Percentiles rank a stretch among this genome's conserved stretches.
phyloP scores from a whole-genome alignment of 169 alveolate genomes.

The Plasmodium malariae region DNA sequence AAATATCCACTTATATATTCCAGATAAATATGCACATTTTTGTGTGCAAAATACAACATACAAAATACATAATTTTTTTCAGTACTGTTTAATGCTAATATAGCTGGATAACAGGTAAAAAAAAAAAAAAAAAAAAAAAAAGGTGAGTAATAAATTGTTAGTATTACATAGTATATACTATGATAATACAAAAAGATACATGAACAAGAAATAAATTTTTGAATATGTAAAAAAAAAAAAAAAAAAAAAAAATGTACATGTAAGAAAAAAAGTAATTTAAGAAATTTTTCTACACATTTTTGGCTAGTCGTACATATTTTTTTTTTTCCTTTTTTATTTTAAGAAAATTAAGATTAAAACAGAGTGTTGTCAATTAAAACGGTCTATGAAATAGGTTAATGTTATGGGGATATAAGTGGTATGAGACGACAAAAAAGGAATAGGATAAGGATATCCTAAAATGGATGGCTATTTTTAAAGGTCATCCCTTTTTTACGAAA shows the following conservation, averaged over 20 bases:
- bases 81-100: neutral
- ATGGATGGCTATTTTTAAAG: neutral
- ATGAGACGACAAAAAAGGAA: neutral
- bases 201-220: neutral
- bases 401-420: neutral
- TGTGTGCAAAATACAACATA: neutral
- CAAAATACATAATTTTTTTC: neutral
- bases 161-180: no score
- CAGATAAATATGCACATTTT: neutral
- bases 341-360: neutral
- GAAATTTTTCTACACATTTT: neutral
- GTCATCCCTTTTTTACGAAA: neutral
- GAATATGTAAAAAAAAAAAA: neutral
- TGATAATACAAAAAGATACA: conserved; percentile 2
- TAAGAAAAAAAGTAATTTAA: no score
- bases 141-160: no score
- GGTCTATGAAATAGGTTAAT: neutral
- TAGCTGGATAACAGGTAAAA: neutral
- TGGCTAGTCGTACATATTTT: neutral
- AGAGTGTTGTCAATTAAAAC: neutral
- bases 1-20: no score
- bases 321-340: no score
- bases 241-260: neutral
- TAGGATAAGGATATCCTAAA: neutral
- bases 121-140: neutral